These are phyloP conservation scores for Acacia confusa DNA, from an alignment of 306 rosid genomes.

Conservation along the genomic window DNA sequence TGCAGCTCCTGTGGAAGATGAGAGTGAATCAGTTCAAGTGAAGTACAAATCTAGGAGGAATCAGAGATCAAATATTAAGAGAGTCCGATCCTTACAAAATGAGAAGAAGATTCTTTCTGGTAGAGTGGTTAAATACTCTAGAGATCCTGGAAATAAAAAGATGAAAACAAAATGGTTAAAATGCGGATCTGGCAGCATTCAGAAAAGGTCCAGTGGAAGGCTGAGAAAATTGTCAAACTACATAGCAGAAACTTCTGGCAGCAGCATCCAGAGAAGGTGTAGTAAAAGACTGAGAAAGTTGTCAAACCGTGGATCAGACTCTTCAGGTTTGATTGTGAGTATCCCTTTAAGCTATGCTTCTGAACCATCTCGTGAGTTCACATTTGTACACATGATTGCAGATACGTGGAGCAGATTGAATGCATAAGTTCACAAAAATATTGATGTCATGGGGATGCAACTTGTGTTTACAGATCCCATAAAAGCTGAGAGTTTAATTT, in stretches of 20 bases:
- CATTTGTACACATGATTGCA: background rate
- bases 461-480: background rate
- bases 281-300: slow-evolving; percentile 24
- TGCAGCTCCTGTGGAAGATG: background rate
- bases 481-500: background rate
- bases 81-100: background rate
- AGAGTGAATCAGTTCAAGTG: background rate
- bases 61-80: background rate
- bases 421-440: background rate
- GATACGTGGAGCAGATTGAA: background rate
- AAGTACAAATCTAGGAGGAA: background rate
- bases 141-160: slow-evolving; percentile 2
- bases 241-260: background rate
- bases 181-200: slow-evolving; percentile 18
- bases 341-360: slow-evolving; percentile 6
- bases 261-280: background rate
- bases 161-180: background rate
- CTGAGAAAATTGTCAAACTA: background rate
- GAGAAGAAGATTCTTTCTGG: background rate
- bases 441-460: background rate
- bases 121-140: background rate
- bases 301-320: slow-evolving; percentile 24
- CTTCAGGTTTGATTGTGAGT: slow-evolving; percentile 43
- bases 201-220: slow-evolving; percentile 38
- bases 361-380: background rate